A percentile compares a stretch with the other conserved stretches of the same genome.
phyloP scores from a whole-genome alignment of 108 stramenopile species.

The Skeletonema potamos region DNA sequence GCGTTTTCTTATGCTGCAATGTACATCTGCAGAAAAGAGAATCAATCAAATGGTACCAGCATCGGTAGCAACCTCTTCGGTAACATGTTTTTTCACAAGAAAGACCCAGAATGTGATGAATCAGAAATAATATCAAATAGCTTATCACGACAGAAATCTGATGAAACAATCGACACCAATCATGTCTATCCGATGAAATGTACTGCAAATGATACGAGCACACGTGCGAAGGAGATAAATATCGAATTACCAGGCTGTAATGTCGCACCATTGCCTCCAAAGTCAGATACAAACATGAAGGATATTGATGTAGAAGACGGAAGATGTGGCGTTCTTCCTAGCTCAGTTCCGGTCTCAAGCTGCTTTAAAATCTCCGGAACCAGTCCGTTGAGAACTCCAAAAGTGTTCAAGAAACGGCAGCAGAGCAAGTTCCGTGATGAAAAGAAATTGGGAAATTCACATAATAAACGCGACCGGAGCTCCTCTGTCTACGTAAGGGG shows the following conservation, averaged over 20 bases:
- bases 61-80: not conserved
- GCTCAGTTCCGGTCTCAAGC: not conserved
- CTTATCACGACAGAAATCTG: not conserved
- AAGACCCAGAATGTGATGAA: not conserved
- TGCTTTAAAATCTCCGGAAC: not conserved
- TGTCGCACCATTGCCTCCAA: not conserved
- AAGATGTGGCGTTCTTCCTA: not conserved
- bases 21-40: not conserved
- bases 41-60: not conserved
- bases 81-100: not conserved
- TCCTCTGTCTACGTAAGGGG: not conserved
- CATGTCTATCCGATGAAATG: not conserved
- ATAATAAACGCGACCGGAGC: not conserved
- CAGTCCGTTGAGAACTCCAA: not conserved
- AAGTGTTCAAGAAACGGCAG: not conserved
- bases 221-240: not conserved
- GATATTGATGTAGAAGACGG: not conserved
- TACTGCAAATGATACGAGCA: not conserved
- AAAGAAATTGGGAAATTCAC: no score
- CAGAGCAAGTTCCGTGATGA: not conserved
- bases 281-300: not conserved
- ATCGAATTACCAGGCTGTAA: not conserved
- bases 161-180: not conserved
- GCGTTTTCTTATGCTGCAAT: not conserved
- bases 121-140: not conserved